Base-by-base conservation (phyloP, 116 monocot species). In the Dioscorea cayenensis region DNA sequence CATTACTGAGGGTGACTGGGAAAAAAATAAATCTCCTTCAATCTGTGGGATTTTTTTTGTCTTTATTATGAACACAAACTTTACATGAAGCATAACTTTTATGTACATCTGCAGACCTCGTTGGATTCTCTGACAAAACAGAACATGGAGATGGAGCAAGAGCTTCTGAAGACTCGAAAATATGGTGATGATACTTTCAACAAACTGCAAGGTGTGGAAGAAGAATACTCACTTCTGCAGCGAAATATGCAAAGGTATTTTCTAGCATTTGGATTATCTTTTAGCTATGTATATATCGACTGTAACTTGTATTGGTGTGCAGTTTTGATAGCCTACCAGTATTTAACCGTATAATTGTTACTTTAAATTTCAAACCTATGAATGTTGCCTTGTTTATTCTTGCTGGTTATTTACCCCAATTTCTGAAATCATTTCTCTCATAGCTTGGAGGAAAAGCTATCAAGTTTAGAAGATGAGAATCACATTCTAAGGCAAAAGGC, bases 391-490 rank as follows among this genome's bases (percentile, higher is more conserved):
- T 55, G 17, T 11, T 55, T 19, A 18, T 55, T n/a, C n/a, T 2
- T 18, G 55, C 55, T 55, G 1, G 14, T 55, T 16, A 55, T 55
- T 55, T 18, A 18, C 10, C 17, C 5, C 17, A 19, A 19, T 55
- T 51, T 14, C 19, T 19, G 2, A 3, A 14, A 5, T n/a, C 1
- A 3, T 5, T 29, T 49, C 19, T 80, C 28, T 71, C 16, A 62
- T 66, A 99, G 99, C 59, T 74, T 94, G 83, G 91, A 94, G 73
- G 86, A 89, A 59, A 94, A 94, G 72, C 77, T 90, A 17, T 86
- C 86, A 49, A 89, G 69, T 75, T 72, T 91, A 75, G 83, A 89
- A 73, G 83, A 86, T 76, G 99, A 99, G 74, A 99, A 99, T 65
- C 91, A 81, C 52, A 76, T 91, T 62, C 69, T 99, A 73, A 94